Evolutionary conservation across 495 filamentous ascomycete genomes (phyloP), one percentile per base, ranked within the genome.

Genomic region (Hapsidospora chrysogenum): DNA sequence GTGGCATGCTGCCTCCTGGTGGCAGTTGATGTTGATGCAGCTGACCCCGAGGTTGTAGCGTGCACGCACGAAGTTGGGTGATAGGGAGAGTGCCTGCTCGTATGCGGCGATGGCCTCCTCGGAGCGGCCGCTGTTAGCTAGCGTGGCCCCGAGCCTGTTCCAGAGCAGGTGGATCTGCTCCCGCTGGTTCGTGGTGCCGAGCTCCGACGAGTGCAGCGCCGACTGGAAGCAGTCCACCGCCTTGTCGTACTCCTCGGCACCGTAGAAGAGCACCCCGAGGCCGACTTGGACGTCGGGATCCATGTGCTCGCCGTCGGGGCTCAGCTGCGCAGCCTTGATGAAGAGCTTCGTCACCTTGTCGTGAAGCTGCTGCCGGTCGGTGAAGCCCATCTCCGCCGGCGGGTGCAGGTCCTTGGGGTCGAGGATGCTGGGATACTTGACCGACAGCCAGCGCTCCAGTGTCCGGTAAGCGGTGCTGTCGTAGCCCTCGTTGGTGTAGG

Each of bases 401-500:
- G 70, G 66, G 17, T 78, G 75, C 7, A 93, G 63, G 23, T 80
- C 65, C 25, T 63, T 56, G 2, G 75, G 74, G 15, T 68, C 47
- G 49, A 87, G 72, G 47, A 94, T 69, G 10, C 70, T 54, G 6
- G 89, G 89, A 56, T 97, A 97, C 54, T 89, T 93, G 54, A 80
- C 70, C 9, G 79, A 75, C 31, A 99, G 72, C 89, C 89, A 99
- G 44, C 85, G 81, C 60, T 99, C 92, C 11, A 99, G 70, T 13
- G 86, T 94, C 18, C 87, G 80, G 64, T 96, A 99, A 39, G 89
- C 92, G 15, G 84, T 87, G 42, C 76, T 82, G 51, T 96, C 89
- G 62, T 96, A 96, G 40, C 87, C 89, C 56, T 99, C 89, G 60
- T 99, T 99, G 22, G 92, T 96, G 56, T 96, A 99, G n/a, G 79